Conservation (phyloP, 192 early-diverging fungal genomes). For the Coemansia sp. region DNA sequence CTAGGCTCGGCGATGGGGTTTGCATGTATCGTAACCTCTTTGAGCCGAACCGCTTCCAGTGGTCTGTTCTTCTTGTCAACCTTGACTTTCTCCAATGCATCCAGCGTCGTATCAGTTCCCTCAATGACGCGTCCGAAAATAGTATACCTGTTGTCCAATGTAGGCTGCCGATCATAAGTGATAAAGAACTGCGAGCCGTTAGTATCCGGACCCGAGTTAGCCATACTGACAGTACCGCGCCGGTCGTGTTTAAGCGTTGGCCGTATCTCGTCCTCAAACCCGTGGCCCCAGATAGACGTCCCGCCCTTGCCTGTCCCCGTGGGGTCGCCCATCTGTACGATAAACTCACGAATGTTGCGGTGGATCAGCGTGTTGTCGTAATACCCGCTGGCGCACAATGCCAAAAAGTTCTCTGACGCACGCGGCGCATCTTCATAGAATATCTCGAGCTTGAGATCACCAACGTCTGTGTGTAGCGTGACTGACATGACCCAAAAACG, state of each 20-base stretch:
- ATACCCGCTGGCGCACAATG: constrained; percentile 90
- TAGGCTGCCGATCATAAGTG: constrained; percentile 80
- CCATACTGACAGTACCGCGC: constrained; percentile 89
- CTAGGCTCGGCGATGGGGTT: constrained; percentile 84
- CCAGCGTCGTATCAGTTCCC: constrained; percentile 76
- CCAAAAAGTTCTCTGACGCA: constrained; percentile 92
- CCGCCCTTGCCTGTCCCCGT: constrained; percentile 86
- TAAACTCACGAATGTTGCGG: constrained; percentile 81
- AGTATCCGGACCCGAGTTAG: constrained; percentile 85
- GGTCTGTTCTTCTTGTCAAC: constrained; percentile 83
- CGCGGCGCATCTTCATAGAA: constrained; percentile 85
- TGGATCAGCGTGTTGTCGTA: constrained; percentile 88
- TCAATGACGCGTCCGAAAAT: constrained; percentile 74
- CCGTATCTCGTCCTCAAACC: constrained; percentile 80
- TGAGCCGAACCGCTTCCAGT: constrained; percentile 71
- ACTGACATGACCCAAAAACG: constrained; percentile 60
- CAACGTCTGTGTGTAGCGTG: constrained; percentile 88
- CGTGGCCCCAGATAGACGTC: constrained; percentile 78
- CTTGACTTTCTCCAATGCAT: constrained; percentile 81
- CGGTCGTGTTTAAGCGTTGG: constrained; percentile 81
- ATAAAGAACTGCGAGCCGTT: constrained; percentile 94
- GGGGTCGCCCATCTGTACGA: constrained; percentile 89
- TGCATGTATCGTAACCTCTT: constrained; percentile 82
- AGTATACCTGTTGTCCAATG: constrained; percentile 89
- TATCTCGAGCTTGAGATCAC: constrained; percentile 92